phyloP scores from a whole-genome alignment of 306 rosid species.

The Lathyrus aphaca region DNA sequence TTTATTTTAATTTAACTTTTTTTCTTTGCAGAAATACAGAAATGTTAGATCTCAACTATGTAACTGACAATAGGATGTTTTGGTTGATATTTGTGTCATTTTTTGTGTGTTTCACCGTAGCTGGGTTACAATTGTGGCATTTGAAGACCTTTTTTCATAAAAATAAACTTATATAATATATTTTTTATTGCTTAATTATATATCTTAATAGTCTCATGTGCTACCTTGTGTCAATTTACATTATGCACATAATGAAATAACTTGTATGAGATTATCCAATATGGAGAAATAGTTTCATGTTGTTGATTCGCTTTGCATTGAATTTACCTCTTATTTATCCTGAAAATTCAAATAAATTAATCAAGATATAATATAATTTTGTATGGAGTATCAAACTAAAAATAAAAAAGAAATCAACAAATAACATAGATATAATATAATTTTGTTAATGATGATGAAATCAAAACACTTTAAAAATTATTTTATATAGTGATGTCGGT shows the following conservation, averaged over 20 bases:
- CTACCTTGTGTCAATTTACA: not conserved
- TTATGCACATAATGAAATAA: not conserved
- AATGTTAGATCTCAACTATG: conserved; percentile 53
- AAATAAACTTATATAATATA: conserved; percentile 64
- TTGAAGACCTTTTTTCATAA: conserved; percentile 72
- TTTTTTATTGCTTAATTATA: not conserved
- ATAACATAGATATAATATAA: too few relatives aligned
- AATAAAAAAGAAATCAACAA: not conserved
- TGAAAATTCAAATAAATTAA: not conserved
- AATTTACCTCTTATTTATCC: not conserved
- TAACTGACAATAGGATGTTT: conserved; percentile 52
- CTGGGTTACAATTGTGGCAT: conserved; percentile 71
- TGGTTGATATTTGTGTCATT: conserved; percentile 58
- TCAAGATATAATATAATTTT: too few relatives aligned
- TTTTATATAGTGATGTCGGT: too few relatives aligned
- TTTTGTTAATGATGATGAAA: too few relatives aligned
- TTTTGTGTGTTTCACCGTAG: conserved; percentile 60
- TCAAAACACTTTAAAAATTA: too few relatives aligned
- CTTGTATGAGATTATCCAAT: not conserved
- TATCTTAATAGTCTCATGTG: not conserved
- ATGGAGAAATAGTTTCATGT: not conserved
- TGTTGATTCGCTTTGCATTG: not conserved
- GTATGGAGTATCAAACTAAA: too few relatives aligned
- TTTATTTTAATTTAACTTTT: not conserved
- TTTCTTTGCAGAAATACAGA: conserved; percentile 54